Conservation (phyloP, 2,329 filamentous ascomycete species). For the Fusarium citri region DNA sequence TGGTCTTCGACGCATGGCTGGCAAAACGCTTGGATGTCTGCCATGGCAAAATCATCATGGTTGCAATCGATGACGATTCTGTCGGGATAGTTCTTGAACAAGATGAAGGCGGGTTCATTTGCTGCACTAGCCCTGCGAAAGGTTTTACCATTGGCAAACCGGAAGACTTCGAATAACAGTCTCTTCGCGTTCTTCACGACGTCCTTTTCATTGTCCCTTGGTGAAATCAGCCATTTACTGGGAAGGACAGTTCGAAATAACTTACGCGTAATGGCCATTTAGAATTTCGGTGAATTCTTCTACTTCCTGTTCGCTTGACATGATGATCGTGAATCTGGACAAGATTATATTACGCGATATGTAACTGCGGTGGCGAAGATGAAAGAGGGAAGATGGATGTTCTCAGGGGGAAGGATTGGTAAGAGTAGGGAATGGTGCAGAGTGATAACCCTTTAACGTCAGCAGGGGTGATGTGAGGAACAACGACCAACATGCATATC, state of each 20-base stretch:
- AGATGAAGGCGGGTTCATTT: conserved; percentile 8
- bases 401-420: accelerated
- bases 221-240: too few species aligned
- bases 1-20: background rate
- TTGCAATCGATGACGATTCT: conserved; percentile 29
- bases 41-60: conserved; percentile 18
- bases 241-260: background rate
- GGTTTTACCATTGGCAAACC: conserved; percentile 17
- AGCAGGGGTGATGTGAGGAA: background rate
- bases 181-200: background rate
- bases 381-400: too few species aligned
- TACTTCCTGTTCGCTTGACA: background rate
- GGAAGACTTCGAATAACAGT: conserved; percentile 33
- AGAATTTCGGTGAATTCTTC: background rate
- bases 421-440: background rate
- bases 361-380: too few species aligned
- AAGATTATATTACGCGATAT: background rate
- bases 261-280: background rate
- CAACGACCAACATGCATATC: conserved; percentile 14
- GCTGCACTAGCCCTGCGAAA: conserved; percentile 5
- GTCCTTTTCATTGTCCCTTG: too few species aligned
- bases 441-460: background rate
- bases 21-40: conserved; percentile 25
- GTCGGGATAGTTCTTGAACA: conserved; percentile 17
- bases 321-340: background rate